Conservation (phyloP, 2,329 filamentous ascomycete species). For the Sphaerostilbella broomeana region DNA sequence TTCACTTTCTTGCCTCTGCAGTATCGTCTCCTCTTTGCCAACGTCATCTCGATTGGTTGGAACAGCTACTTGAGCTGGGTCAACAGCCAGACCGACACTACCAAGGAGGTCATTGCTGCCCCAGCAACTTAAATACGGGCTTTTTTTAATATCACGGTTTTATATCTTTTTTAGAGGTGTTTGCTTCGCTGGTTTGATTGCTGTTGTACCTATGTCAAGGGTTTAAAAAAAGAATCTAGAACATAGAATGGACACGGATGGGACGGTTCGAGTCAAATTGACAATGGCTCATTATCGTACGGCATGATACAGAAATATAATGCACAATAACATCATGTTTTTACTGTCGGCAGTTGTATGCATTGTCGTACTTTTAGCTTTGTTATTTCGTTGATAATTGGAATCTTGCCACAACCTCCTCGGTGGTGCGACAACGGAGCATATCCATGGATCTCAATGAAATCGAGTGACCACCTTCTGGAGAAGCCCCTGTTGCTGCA, state of each 20-base stretch:
- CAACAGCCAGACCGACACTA: slow-evolving; percentile 38
- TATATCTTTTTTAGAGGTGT: background rate
- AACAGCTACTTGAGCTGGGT: slow-evolving; percentile 59
- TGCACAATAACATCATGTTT: slow-evolving; percentile 7
- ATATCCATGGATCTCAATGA: too few species aligned
- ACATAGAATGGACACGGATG: slow-evolving; percentile 8
- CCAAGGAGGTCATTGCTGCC: slow-evolving; percentile 12
- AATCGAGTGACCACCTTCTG: too few species aligned
- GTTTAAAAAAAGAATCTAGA: background rate
- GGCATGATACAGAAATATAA: slow-evolving; percentile 7
- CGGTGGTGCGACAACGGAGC: too few species aligned
- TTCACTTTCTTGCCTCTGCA: slow-evolving; percentile 82
- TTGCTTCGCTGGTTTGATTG: background rate
- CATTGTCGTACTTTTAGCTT: background rate
- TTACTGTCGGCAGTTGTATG: background rate
- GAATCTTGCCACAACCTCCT: too few species aligned
- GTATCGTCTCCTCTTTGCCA: slow-evolving; percentile 79
- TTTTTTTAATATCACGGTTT: background rate
- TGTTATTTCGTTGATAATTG: too few species aligned
- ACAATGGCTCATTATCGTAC: background rate
- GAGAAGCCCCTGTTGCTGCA: too few species aligned
- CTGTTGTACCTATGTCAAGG: background rate
- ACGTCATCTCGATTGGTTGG: slow-evolving; percentile 65
- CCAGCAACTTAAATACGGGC: slow-evolving; percentile 1
- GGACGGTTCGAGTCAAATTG: background rate